Conservation (phyloP, 2,329 filamentous ascomycete genomes). For the Coniochaeta ligniaria region DNA sequence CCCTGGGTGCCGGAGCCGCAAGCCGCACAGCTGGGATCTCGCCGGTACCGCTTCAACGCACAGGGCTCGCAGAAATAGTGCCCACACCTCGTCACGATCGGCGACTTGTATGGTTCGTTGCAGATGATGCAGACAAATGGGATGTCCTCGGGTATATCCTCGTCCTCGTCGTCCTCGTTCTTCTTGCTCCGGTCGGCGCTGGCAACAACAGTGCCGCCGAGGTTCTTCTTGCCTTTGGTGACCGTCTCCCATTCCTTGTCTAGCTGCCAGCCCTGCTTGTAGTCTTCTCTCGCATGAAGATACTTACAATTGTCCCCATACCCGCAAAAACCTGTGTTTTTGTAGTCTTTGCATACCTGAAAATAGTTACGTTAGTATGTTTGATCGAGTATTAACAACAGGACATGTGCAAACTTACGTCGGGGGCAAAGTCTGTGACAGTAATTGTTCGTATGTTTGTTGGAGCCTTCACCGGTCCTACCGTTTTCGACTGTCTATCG, state of each 20-base stretch:
- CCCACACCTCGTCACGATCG: conserved; percentile 81
- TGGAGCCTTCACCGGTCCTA: conserved; percentile 82
- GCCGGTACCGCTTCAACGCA: conserved; percentile 78
- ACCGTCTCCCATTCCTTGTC: conserved; percentile 90
- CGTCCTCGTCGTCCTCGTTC: conserved; percentile 35
- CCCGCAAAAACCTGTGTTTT: conserved; percentile 49
- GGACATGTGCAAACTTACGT: no score
- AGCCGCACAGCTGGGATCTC: conserved; percentile 78
- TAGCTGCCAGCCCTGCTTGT: conserved; percentile 90
- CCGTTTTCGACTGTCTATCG: conserved; percentile 58
- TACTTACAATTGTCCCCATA: conserved; percentile 64
- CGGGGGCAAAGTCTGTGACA: conserved; percentile 81
- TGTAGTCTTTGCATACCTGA: conserved; percentile 76
- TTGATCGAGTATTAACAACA: no score
- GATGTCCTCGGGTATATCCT: conserved; percentile 73
- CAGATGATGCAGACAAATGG: conserved; percentile 89
- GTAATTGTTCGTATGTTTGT: conserved; percentile 89
- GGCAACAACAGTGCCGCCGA: conserved; percentile 54
- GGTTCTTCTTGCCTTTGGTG: conserved; percentile 61
- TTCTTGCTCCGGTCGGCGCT: conserved; percentile 43
- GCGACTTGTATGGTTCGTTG: conserved; percentile 67
- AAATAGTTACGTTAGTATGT: background rate
- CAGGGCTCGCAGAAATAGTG: conserved; percentile 96
- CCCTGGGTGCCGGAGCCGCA: conserved; percentile 82
- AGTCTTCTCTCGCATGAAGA: conserved; percentile 67